Conservation (phyloP, 2,329 filamentous ascomycete genomes). For the Phoma sp. region DNA sequence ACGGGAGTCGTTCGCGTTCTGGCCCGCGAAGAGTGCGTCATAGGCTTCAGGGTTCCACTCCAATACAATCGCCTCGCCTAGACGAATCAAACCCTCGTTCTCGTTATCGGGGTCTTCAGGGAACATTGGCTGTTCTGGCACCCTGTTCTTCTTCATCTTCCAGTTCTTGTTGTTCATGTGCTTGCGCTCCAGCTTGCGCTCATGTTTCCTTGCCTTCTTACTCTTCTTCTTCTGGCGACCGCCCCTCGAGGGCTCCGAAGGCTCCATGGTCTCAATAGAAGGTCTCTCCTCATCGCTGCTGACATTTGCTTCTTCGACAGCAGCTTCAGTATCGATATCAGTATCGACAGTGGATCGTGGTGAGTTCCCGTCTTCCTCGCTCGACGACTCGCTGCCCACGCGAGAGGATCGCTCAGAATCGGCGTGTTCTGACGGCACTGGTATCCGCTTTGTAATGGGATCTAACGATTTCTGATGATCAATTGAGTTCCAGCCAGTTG, state of each 20-base stretch:
- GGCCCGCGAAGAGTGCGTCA: slow-evolving; percentile 69
- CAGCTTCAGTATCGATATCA: slow-evolving; percentile 20
- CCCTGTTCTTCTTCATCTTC: slow-evolving; percentile 42
- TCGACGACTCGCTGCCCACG: slow-evolving; percentile 31
- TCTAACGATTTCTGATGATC: slow-evolving; percentile 66
- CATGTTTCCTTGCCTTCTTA: slow-evolving; percentile 40
- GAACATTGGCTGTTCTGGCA: slow-evolving; percentile 35
- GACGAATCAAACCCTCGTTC: slow-evolving; percentile 70
- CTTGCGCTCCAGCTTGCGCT: slow-evolving; percentile 36
- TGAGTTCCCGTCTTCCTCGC: slow-evolving; percentile 43
- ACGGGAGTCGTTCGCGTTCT: slow-evolving; percentile 55
- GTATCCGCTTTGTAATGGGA: slow-evolving; percentile 57
- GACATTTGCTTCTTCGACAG: slow-evolving; percentile 38
- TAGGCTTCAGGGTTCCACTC: slow-evolving; percentile 80
- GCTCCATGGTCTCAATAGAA: slow-evolving; percentile 31
- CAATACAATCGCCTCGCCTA: slow-evolving; percentile 83
- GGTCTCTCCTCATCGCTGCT: slow-evolving; percentile 47
- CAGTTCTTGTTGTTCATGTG: slow-evolving; percentile 43
- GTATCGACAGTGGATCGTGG: slow-evolving; percentile 36
- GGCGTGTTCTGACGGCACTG: slow-evolving; percentile 36
- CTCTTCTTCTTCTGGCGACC: slow-evolving; percentile 42
- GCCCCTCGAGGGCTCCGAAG: slow-evolving; percentile 26
- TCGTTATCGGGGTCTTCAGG: slow-evolving; percentile 45
- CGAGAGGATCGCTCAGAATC: slow-evolving; percentile 43
- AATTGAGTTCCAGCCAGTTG: slow-evolving; percentile 71